phyloP scores from a whole-genome alignment of 2,329 filamentous ascomycete species.

The Colletotrichum chlorophyti region DNA sequence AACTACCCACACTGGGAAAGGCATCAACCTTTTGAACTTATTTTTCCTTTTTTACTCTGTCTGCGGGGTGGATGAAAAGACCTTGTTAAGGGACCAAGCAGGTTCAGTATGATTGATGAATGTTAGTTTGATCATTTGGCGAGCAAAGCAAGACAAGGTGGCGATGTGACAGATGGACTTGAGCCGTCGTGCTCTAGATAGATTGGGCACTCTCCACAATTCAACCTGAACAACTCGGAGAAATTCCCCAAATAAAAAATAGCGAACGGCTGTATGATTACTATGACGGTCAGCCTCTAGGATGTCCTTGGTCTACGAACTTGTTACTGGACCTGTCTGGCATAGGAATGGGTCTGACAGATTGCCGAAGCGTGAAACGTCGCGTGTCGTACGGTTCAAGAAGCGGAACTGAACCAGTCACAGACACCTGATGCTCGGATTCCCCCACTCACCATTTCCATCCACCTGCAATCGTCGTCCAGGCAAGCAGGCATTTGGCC shows the following conservation, averaged over 20 bases:
- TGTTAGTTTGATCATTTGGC: constrained; percentile 16
- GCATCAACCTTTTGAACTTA: too few species aligned
- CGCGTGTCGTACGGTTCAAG: constrained; percentile 6
- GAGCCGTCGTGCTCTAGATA: constrained; percentile 22
- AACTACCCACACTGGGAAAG: constrained; percentile 20
- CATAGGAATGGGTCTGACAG: not conserved
- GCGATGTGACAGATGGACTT: constrained; percentile 1
- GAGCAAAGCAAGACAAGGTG: constrained; percentile 15
- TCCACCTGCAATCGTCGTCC: too few species aligned
- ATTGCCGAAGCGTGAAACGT: constrained; percentile 19
- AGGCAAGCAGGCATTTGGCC: too few species aligned
- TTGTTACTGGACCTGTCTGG: too few species aligned
- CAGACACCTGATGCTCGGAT: not conserved
- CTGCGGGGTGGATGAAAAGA: constrained; percentile 23
- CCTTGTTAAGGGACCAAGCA: constrained; percentile 15
- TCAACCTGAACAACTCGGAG: constrained; percentile 21
- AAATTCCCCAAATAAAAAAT: not conserved
- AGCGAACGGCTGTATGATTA: not conserved
- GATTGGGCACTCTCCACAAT: constrained; percentile 20
- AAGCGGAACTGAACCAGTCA: constrained; percentile 1
- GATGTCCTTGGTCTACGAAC: too few species aligned
- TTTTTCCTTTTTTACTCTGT: constrained; percentile 1
- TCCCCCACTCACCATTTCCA: too few species aligned
- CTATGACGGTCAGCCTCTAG: too few species aligned
- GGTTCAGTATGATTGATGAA: constrained; percentile 28